Evolutionary conservation across 306 rosid genomes (phyloP).

Genomic region (Quercus glauca): DNA sequence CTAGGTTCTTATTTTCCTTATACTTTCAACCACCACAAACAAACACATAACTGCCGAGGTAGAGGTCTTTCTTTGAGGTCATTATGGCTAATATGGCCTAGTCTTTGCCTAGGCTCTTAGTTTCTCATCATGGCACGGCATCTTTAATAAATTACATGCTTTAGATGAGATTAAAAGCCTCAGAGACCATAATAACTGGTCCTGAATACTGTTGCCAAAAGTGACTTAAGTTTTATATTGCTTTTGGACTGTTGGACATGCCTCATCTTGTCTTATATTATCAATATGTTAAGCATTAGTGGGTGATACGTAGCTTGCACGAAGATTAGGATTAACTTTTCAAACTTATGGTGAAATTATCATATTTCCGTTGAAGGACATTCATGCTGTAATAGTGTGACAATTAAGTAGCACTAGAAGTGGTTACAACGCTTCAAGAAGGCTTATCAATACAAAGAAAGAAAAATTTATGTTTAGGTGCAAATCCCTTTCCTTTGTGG

Average conservation of each 20-base stretch:
- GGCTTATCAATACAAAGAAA: background rate
- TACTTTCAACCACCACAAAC: background rate
- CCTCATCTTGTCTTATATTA: background rate
- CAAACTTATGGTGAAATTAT: background rate
- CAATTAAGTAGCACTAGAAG: background rate
- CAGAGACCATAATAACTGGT: background rate
- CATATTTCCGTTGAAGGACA: slow-evolving; percentile 2
- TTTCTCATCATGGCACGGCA: background rate
- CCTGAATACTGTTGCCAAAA: background rate
- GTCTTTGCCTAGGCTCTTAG: background rate
- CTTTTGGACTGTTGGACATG: background rate
- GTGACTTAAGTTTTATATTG: background rate
- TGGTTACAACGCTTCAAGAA: too few relatives aligned
- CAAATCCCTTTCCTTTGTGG: background rate
- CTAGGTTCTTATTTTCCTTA: background rate
- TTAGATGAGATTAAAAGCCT: background rate
- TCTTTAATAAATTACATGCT: background rate
- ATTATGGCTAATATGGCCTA: background rate
- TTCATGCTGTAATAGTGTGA: background rate
- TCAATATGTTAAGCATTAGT: background rate
- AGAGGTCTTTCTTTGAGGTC: background rate
- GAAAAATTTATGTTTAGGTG: background rate
- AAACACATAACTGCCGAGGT: background rate
- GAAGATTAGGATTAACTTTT: background rate
- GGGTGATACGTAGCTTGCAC: slow-evolving; percentile 1